Conservation (phyloP, 495 filamentous ascomycete species). For the Chaetomium tenue region DNA sequence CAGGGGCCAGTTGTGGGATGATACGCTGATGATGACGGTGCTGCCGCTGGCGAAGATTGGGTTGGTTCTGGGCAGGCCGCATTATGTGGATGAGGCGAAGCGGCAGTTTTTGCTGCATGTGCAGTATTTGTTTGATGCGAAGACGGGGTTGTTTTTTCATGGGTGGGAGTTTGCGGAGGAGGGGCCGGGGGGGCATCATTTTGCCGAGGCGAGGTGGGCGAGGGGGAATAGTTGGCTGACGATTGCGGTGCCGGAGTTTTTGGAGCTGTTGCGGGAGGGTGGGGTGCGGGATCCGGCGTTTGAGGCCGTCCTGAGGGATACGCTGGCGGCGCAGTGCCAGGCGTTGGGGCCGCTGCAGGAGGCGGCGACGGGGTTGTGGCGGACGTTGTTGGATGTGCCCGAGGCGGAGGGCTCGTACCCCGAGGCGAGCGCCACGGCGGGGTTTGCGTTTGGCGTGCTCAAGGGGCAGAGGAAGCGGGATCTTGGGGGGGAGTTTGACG, state of each 20-base stretch:
- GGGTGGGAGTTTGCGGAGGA: slow-evolving; percentile 67
- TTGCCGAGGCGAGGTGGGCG: slow-evolving; percentile 67
- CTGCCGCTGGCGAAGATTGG: slow-evolving; percentile 75
- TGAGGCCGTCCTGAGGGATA: slow-evolving; percentile 58
- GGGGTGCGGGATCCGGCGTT: slow-evolving; percentile 52
- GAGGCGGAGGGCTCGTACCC: slow-evolving; percentile 60
- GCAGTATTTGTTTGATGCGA: slow-evolving; percentile 67
- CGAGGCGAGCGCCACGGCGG: slow-evolving; percentile 70
- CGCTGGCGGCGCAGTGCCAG: slow-evolving; percentile 60
- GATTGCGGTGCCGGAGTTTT: slow-evolving; percentile 70
- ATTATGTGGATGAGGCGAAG: slow-evolving; percentile 72
- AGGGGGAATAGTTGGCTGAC: slow-evolving; percentile 66
- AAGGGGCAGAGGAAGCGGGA: slow-evolving; percentile 67
- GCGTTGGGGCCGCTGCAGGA: slow-evolving; percentile 58
- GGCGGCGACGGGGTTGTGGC: slow-evolving; percentile 57
- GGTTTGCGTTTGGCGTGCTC: slow-evolving; percentile 71
- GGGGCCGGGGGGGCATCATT: slow-evolving; percentile 58
- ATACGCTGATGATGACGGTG: slow-evolving; percentile 79
- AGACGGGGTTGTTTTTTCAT: slow-evolving; percentile 68
- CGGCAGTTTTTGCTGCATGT: slow-evolving; percentile 69
- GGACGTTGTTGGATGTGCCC: slow-evolving; percentile 62
- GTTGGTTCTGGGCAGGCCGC: slow-evolving; percentile 57
- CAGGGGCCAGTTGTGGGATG: slow-evolving; percentile 71
- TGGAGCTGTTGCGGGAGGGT: slow-evolving; percentile 62
- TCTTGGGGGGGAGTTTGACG: slow-evolving; percentile 50